Base-by-base conservation (phyloP, 1,284 basidiomycete genomes). In the Trametes pubescens region DNA sequence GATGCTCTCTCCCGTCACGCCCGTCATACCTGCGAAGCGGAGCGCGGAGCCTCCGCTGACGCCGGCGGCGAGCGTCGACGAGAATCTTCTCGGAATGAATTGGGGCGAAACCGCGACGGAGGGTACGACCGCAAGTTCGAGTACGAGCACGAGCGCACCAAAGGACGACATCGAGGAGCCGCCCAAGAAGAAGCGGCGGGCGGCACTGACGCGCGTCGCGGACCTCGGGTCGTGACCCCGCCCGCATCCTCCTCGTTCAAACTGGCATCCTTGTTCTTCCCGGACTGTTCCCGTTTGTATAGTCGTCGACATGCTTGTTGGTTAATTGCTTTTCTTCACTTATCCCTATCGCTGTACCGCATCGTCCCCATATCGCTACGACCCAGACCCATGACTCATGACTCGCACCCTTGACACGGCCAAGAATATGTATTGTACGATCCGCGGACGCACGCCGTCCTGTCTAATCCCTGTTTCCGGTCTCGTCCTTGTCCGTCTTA, bases 181-280 rank as follows among this genome's bases (percentile, higher is more conserved):
- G 9, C 90, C 92, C 10, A 97, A 94, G 86, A 97, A 97, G 81
- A 97, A 95, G 79, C 85, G 95, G 62, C 83, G 95, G 37, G 88
- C 96, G 21, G 92, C 87, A 37, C 82, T 96, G 70, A 95, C 91
- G 14, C 85, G 82, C 32, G 84, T 93, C 1, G 84, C 86, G 21
- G 91, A 90, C 75, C 68, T 91, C 66, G 87, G 73, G 46, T 75
- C 69, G 14, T 71, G 46, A 38, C 22, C 16, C 34, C 48, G 10
- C 48, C 0, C 10, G 21, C 37, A 11, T 5, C 57, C 8, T 4
- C 44, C 18, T 10, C 16, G 7, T n/a, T n/a, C n/a, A 46, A 18
- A 21, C 22, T 21, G n/a, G 5, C 13, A 6, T 16, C 37, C 26
- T 16, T 43, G 24, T 32, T 10, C 38, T 9, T 8, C 35, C 34